These are phyloP conservation scores for Aureobasidium sp. DNA, from an alignment of 2,329 filamentous ascomycete species.

Conservation along the genomic window DNA sequence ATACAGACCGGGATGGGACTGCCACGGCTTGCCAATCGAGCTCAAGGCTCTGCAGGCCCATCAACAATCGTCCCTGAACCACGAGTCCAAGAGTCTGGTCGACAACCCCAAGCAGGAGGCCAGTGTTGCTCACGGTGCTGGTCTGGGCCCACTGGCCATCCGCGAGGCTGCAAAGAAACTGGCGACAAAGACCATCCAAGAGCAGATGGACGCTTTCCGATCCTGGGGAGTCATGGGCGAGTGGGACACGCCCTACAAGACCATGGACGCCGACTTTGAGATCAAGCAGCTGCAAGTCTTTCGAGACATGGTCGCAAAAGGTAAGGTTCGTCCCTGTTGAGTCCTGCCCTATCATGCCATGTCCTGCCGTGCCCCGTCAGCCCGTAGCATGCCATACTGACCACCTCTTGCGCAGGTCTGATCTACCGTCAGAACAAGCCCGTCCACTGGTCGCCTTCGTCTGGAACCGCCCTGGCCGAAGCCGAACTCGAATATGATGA, in stretches of 20 bases:
- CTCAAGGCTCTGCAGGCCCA: conserved; percentile 72
- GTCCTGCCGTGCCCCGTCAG: no score
- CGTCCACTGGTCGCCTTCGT: conserved; percentile 79
- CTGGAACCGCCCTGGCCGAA: conserved; percentile 69
- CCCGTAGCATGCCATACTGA: not conserved
- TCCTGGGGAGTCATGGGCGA: conserved; percentile 72
- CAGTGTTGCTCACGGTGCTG: conserved; percentile 22
- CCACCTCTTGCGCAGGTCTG: conserved; percentile 38
- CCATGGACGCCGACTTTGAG: conserved; percentile 70
- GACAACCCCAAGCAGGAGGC: conserved; percentile 23
- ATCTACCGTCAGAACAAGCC: conserved; percentile 74
- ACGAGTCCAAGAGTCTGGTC: conserved; percentile 29
- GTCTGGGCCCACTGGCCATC: conserved; percentile 45
- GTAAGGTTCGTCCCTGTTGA: conserved; percentile 20
- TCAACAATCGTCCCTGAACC: conserved; percentile 24
- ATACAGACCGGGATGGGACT: conserved; percentile 94
- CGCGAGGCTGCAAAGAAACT: conserved; percentile 56
- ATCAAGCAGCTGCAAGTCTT: conserved; percentile 67
- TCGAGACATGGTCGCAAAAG: conserved; percentile 60
- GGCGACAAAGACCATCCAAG: conserved; percentile 57
- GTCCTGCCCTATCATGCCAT: no score
- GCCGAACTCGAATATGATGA: conserved; percentile 79
- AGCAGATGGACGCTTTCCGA: conserved; percentile 65
- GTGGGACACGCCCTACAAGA: conserved; percentile 68
- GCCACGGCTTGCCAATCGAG: conserved; percentile 93